Evolutionary conservation across 495 filamentous ascomycete genomes (phyloP), one percentile per base, ranked within the genome.

Genomic region (Halenospora varia): DNA sequence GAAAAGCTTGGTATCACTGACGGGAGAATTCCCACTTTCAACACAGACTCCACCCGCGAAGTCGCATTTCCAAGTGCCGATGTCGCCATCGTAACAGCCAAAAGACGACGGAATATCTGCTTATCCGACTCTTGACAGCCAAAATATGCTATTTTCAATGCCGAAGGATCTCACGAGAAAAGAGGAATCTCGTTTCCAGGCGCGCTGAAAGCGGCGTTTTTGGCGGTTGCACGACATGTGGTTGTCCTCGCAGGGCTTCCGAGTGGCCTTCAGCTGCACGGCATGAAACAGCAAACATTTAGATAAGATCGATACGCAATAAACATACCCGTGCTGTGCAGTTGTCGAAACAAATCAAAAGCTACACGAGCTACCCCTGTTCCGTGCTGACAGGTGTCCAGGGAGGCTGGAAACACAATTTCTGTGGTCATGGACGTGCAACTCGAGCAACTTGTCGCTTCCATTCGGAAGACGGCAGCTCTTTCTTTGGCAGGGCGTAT

Each of bases 261-360:
- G 29, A 35, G 29, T 6, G 29, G 29, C 29, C 29, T 35, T 35
- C 29, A 13, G 13, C 4, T 35, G 29, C 29, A 35, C 29, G 13
- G 4, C 18, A 48, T 48, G 46, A 48, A 48, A 48, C 46, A 13
- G 17, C 46, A 48, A 48, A 48, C 46, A 48, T 4, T 6, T 4
- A 48, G 46, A 48, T 48, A 48, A 48, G 46, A 23, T 19, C 46
- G 46, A 23, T 48, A 48, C 46, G 46, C 18, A 2, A 48, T 48
- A 48, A 23, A 13, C 46, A 17, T 18, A 11, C 46, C 46, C 23
- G 46, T 48, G 46, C 46, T 19, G 9, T 48, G 46, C 46, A 19
- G 18, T 48, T 23, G 46, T 48, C 46, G 20, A 48, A 48, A 48
- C 46, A 48, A 20, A n/a, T 23, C 13, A 11, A 20, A 23, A 23